Conservation (phyloP, 257 asterid genomes). For the Jacaranda mimosifolia region DNA sequence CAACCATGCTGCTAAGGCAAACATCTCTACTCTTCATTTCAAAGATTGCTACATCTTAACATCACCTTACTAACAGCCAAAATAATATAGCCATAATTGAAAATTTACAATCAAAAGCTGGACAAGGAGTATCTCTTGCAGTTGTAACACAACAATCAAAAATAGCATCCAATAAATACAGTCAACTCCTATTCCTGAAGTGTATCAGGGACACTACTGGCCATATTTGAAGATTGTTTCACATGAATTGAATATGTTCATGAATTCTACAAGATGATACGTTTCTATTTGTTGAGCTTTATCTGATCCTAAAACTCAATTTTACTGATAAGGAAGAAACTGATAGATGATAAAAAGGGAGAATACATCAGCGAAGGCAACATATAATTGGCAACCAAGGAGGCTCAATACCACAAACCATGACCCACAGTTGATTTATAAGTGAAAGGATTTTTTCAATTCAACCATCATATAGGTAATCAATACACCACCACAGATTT, state of each 20-base stretch:
- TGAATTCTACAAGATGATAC: background rate
- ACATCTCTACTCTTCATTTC: background rate
- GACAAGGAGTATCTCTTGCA: background rate
- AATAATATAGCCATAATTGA: background rate
- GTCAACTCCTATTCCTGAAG: conserved; percentile 3
- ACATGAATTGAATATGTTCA: background rate
- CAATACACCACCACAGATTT: background rate
- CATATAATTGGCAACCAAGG: background rate
- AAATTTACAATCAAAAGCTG: background rate
- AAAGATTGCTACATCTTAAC: conserved; percentile 2
- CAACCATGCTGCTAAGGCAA: conserved; percentile 12
- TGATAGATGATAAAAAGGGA: conserved; percentile 3
- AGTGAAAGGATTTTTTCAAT: background rate
- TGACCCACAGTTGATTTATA: background rate
- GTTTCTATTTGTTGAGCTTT: no score
- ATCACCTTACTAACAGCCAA: conserved; percentile 3
- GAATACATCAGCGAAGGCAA: conserved; percentile 1
- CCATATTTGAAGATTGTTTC: background rate
- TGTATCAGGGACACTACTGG: background rate
- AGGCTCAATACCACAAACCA: background rate
- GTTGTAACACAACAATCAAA: background rate
- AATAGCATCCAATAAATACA: background rate
- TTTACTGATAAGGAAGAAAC: background rate
- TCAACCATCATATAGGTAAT: conserved; percentile 2
- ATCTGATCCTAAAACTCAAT: no score